Conservation (phyloP, 1,284 basidiomycete species). For the Melanopsichium pennsylvanicum region DNA sequence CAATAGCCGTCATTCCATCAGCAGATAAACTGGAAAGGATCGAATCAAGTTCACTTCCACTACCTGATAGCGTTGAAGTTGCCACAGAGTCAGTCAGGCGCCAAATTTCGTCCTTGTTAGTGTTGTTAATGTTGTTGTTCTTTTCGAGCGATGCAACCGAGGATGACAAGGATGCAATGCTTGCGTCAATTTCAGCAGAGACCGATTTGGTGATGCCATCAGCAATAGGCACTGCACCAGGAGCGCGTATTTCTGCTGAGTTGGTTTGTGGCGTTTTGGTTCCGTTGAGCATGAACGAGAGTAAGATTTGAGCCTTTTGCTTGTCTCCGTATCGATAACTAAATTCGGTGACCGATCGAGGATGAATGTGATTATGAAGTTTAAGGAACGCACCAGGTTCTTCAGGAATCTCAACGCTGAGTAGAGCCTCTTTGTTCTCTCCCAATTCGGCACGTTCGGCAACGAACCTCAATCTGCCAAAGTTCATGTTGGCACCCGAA, state of each 20-base stretch:
- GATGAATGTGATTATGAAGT: slow-evolving; percentile 85
- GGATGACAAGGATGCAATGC: not conserved
- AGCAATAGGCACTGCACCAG: slow-evolving; percentile 20
- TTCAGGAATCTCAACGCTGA: slow-evolving; percentile 93
- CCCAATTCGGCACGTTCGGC: slow-evolving; percentile 97
- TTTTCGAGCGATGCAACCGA: slow-evolving; percentile 3
- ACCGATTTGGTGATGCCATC: not conserved
- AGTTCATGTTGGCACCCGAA: slow-evolving; percentile 99
- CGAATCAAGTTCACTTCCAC: slow-evolving; percentile 39
- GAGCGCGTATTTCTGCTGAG: slow-evolving; percentile 7
- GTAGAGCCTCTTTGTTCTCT: slow-evolving; percentile 89
- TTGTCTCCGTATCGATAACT: slow-evolving; percentile 78
- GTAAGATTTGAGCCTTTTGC: slow-evolving; percentile 78
- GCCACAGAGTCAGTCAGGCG: slow-evolving; percentile 9
- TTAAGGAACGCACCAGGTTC: slow-evolving; percentile 88
- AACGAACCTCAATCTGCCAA: slow-evolving; percentile 92
- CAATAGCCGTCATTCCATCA: slow-evolving; percentile 79
- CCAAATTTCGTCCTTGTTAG: too few relatives aligned
- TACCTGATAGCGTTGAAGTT: slow-evolving; percentile 1
- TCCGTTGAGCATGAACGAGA: slow-evolving; percentile 82
- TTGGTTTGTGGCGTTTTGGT: slow-evolving; percentile 9
- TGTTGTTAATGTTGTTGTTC: too few relatives aligned
- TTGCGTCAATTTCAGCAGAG: not conserved
- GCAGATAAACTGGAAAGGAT: slow-evolving; percentile 70
- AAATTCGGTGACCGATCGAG: slow-evolving; percentile 94